Evolutionary conservation across 768 basidiomycete species (phyloP), one percentile per base, ranked within the genome.

Genomic region (Krasilnikovozyma curviuscula): DNA sequence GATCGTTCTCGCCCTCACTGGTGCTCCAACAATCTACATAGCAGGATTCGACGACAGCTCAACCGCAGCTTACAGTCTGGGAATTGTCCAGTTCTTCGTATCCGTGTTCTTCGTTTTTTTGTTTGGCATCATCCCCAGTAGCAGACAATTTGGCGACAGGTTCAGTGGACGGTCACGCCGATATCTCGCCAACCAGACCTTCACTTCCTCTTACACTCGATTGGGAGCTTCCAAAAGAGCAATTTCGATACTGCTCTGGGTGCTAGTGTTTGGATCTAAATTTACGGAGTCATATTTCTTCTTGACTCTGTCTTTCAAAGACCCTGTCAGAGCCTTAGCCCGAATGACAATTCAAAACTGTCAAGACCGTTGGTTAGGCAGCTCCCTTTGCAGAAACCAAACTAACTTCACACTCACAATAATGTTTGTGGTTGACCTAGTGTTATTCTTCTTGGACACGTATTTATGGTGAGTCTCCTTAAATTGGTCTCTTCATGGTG

Each of bases 381-480:
- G 71, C 56, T 70, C 69, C 9, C 73, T 97, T 9, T 97, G 91
- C 67, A 69, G 70, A 40, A 88, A 95, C 62, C 91, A 97, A 57
- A 83, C 88, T 1, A 83, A 82, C 5, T 93, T 95, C 66, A 80
- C 91, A 7, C 66, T 97, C 60, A 77, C 91, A 44, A 81, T 93
- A 70, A 97, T 95, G 89, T 95, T 88, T 63, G 69, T 93, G 70
- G 93, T 95, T 89, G 91, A 97, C 61, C 68, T 97, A 39, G 77
- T 81, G 42, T 74, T 97, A 34, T 97, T 84, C 74, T 97, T 95
- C 75, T 71, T 97, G 66, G 91, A 97, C 69, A 97, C 91, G 7
- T 97, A 93, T 79, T 67, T 97, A 32, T 97, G 91, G 91, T 97
- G 91, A 62, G 88, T 97, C 68, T n/a, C n/a, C n/a, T n/a, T n/a